These are phyloP conservation scores for Mycosarcoma maydis DNA, from an alignment of 1,284 basidiomycete genomes.

Conservation along the genomic window DNA sequence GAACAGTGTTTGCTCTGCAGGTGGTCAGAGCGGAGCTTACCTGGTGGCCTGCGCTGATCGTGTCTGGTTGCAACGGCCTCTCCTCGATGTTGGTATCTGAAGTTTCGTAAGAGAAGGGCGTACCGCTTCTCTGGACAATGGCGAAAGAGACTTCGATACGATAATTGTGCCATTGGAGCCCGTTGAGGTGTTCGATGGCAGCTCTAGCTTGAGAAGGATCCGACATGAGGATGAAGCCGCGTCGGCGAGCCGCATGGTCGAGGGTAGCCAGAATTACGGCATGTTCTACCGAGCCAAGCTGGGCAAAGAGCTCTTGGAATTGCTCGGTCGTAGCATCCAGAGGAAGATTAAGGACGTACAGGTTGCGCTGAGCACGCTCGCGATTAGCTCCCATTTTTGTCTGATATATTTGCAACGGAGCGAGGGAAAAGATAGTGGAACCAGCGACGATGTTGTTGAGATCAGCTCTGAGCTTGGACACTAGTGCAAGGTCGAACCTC, in stretches of 20 bases:
- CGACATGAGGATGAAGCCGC: slow-evolving; percentile 66
- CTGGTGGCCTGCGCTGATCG: not conserved
- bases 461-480: not conserved
- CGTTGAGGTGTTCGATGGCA: slow-evolving; percentile 58
- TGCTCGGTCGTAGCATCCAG: slow-evolving; percentile 61
- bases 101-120: slow-evolving; percentile 47
- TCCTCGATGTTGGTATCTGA: slow-evolving; percentile 2
- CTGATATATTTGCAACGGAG: not conserved
- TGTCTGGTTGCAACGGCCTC: not conserved
- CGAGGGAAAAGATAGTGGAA: not conserved
- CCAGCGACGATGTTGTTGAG: not conserved
- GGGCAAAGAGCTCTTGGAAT: slow-evolving; percentile 53
- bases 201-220: slow-evolving; percentile 47
- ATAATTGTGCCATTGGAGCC: slow-evolving; percentile 61
- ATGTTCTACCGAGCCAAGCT: slow-evolving; percentile 59
- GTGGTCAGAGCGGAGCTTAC: slow-evolving; percentile 4
- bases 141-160: slow-evolving; percentile 66
- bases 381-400: slow-evolving; percentile 19
- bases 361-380: slow-evolving; percentile 51
- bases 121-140: slow-evolving; percentile 62
- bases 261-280: slow-evolving; percentile 66
- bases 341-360: slow-evolving; percentile 65
- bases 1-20: not conserved
- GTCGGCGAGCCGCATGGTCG: slow-evolving; percentile 62
- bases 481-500: too few species aligned